Conservation (phyloP, 1,139 yeast species). For the Ogataea hybrid region DNA sequence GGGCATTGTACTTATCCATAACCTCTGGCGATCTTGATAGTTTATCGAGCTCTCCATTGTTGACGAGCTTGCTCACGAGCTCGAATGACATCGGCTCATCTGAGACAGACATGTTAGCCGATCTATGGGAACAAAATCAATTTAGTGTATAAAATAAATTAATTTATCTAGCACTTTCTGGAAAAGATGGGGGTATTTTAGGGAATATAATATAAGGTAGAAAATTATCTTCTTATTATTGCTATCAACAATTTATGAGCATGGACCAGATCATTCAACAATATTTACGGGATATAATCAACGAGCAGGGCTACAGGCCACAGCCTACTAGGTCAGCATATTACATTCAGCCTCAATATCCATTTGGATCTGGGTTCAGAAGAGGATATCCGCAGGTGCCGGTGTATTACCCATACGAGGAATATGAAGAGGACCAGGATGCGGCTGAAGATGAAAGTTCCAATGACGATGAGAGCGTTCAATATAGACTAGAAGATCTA, state of each 20-base stretch:
- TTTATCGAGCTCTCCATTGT: constrained; percentile 16
- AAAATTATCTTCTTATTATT: background rate
- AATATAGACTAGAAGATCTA: constrained; percentile 17
- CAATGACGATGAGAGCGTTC: constrained; percentile 10
- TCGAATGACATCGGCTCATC: constrained; percentile 22
- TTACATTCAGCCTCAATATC: constrained; percentile 5
- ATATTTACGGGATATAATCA: constrained; percentile 15
- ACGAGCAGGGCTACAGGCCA: constrained; percentile 11
- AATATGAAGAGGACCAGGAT: constrained; percentile 7
- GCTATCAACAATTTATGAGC: constrained; percentile 1
- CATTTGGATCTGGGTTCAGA: constrained; percentile 1
- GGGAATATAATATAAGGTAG: background rate
- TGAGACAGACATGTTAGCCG: constrained; percentile 8
- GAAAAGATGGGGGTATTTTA: constrained; percentile 1
- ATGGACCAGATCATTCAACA: constrained; percentile 21
- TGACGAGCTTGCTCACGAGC: constrained; percentile 15
- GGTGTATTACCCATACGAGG: constrained; percentile 5
- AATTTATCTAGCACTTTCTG: constrained; percentile 9
- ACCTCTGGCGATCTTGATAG: constrained; percentile 26
- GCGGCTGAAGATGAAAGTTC: constrained; percentile 5
- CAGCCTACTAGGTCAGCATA: constrained; percentile 4
- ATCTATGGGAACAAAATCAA: background rate
- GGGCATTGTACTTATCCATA: constrained; percentile 20
- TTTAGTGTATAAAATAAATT: background rate
- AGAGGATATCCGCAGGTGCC: constrained; percentile 6